Evolutionary conservation across 345 rosid genomes (phyloP), one percentile per base, ranked within the genome.

Genomic region (Barbarea vulgaris): DNA sequence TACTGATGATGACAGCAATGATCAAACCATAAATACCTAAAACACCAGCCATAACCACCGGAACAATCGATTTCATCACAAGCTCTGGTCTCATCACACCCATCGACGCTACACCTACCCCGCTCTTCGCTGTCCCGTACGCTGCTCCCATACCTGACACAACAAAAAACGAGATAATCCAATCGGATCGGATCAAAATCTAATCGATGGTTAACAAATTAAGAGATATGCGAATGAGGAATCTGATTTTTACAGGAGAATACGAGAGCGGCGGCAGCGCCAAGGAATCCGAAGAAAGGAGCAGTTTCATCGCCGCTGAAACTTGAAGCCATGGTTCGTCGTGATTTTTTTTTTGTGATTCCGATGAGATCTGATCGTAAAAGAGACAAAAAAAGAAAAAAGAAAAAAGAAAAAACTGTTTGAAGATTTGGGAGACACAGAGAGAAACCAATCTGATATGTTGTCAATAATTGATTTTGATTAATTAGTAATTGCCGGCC

Each of bases 51-150:
- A 90, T 90, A 50, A 90, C 96, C 64, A 90, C 93, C 0, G 96
- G 93, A 24, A 90, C 96, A 25, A 90, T 90, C 39, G 96, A 90
- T 72, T 90, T 88, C 96, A 88, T 90, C 39, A 88, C 93, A 52
- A 90, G 88, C 83, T 90, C 93, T 7, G 93, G 93, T 83, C 96
- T 84, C 96, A 90, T 90, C 73, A 90, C 96, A 37, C 93, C 96
- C 91, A 90, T 88, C 5, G 91, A 90, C 37, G 91, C 96, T 74
- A 90, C 91, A 0, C 93, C 96, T 1, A 88, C 93, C 25, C 96
- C 93, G 66, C 96, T 90, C 87, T 88, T 90, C 8, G 90, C 93
- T 12, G 93, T 89, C 19, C 93, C 93, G 47, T 89, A 89, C 14
- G 96, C 93, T 5, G 93, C 93, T 77, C 95, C 95, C 95, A 89